Percentiles rank a stretch among this genome's conserved stretches.
These are phyloP conservation scores for Zymoseptoria ardabiliae DNA, from an alignment of 2,329 filamentous ascomycete species.

Conservation along the genomic window DNA sequence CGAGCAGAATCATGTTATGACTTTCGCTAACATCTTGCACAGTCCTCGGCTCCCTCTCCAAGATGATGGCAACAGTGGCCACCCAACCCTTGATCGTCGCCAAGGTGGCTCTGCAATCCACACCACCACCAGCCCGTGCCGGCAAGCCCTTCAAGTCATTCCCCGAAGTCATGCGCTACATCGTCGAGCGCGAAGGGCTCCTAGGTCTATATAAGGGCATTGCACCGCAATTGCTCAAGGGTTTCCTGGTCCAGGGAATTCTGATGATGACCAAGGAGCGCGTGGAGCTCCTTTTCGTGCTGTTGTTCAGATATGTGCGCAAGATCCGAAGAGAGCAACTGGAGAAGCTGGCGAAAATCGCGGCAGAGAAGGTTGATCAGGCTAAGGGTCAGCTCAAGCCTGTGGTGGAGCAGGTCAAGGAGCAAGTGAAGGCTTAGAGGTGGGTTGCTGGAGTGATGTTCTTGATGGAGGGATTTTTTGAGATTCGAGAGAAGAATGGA, in stretches of 20 bases:
- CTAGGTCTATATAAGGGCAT: slow-evolving; percentile 94
- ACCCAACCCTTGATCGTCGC: slow-evolving; percentile 96
- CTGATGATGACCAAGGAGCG: slow-evolving; percentile 99
- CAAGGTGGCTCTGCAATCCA: slow-evolving; percentile 93
- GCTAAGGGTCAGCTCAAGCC: slow-evolving; percentile 19
- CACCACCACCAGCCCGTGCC: slow-evolving; percentile 72
- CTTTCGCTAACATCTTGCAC: slow-evolving; percentile 3
- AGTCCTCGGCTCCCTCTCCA: slow-evolving; percentile 87
- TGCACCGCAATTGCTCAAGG: slow-evolving; percentile 86
- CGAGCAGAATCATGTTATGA: not conserved
- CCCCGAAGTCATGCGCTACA: slow-evolving; percentile 88
- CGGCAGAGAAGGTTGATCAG: slow-evolving; percentile 51
- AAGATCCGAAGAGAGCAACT: slow-evolving; percentile 63
- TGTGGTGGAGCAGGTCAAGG: not conserved
- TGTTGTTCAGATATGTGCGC: slow-evolving; percentile 75
- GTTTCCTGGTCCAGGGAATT: slow-evolving; percentile 85
- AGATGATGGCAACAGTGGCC: slow-evolving; percentile 79
- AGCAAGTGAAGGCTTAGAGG: not conserved
- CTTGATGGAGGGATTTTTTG: not conserved
- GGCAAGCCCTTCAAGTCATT: slow-evolving; percentile 94
- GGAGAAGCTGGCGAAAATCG: slow-evolving; percentile 56
- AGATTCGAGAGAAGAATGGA: not conserved
- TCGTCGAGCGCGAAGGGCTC: slow-evolving; percentile 77
- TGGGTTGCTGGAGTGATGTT: not conserved
- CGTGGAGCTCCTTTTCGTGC: slow-evolving; percentile 80